Evolutionary conservation across 2,329 filamentous ascomycete species (phyloP), one percentile per base, ranked within the genome.

Genomic region (Zopfia rhizophila): DNA sequence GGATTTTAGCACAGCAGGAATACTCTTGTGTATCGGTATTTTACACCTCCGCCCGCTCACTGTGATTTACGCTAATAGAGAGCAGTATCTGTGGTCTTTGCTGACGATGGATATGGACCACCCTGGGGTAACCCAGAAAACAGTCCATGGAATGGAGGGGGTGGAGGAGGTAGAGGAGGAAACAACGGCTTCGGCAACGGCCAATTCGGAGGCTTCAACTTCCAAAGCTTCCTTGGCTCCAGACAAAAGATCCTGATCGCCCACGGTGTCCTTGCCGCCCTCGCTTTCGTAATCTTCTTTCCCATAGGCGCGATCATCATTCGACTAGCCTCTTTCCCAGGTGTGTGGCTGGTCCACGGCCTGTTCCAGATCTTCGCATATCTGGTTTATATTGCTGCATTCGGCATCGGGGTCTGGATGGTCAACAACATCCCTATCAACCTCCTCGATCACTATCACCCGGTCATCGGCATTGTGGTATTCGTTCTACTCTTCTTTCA

Each of bases 401-500:
- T 81, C 21, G 79, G 75, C 1, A 53, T 83, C 1, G 82, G 82
- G 1, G 64, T 84, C 38, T 77, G 73, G 35, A 64, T 84, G 22
- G 78, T 76, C 5, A 69, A 64, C n/a, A 58, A 58, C 18, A 52
- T 63, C 1, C 64, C 59, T 6, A 40, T 58, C 14, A 56, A 52
- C 19, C 38, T 68, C 7, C 41, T 64, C 6, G 36, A 54, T 74
- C 29, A 67, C 38, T 75, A 78, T 36, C 82, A 84, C 54, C 71
- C 76, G 1, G 70, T 82, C 39, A 80, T 84, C 27, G 81, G 81
- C 8, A 73, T 80, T 8, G 55, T 82, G n/a, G 68, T 81, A 3
- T 70, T 83, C 25, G 65, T 62, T 1, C 55, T 74, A 7, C 62
- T 88, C 1, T 69, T 84, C 7, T 79, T 86, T 53, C 80, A 82